phyloP scores from a whole-genome alignment of 345 rosid genomes.

The Mercurialis annua region DNA sequence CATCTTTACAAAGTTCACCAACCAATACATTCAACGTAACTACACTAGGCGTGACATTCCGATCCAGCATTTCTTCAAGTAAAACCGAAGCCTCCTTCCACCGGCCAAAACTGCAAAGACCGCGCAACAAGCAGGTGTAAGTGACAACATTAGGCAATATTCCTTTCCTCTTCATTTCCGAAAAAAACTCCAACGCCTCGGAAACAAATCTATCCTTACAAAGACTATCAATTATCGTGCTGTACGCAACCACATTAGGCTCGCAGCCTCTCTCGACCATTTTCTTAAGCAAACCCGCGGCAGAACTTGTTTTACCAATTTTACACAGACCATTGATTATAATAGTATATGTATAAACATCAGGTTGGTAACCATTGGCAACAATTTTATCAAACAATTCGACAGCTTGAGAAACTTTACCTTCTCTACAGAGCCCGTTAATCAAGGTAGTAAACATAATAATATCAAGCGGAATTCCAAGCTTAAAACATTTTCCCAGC shows the following conservation, averaged over 20 bases:
- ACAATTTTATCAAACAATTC: neutral
- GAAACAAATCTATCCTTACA: neutral
- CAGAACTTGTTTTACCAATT: neutral
- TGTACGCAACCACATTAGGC: neutral
- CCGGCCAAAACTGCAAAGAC: neutral
- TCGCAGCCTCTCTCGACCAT: neutral
- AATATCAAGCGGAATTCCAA: neutral
- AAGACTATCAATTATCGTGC: neutral
- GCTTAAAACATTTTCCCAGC: neutral
- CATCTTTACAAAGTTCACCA: neutral
- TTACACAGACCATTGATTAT: neutral
- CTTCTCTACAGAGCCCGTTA: neutral
- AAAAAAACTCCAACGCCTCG: neutral
- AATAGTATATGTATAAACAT: neutral
- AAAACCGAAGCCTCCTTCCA: neutral
- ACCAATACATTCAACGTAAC: neutral
- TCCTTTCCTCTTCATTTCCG: neutral
- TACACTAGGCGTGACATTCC: neutral
- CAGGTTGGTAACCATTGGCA: neutral
- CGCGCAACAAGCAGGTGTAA: neutral
- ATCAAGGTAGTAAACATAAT: neutral
- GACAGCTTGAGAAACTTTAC: no score
- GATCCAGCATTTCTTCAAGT: neutral
- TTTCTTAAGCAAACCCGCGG: neutral
- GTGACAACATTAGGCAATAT: neutral